Conservation (phyloP, 805 yeast species). For the Candida verbasci region DNA sequence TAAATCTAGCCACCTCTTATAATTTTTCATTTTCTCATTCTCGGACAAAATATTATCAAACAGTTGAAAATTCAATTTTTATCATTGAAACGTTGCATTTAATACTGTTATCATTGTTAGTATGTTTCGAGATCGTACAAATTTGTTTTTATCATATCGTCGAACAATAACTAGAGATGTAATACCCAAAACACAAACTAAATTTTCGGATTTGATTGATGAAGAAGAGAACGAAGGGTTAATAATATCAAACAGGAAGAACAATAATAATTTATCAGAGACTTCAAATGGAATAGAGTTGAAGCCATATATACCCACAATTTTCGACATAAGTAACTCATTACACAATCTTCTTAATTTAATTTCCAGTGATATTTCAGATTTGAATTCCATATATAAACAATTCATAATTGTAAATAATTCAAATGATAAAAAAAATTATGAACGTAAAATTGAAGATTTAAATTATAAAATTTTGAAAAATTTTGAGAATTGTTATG, state of each 20-base stretch:
- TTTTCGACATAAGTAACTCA: conserved; percentile 68
- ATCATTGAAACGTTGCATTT: too few relatives aligned
- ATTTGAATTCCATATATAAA: conserved; percentile 67
- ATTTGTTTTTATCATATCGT: conserved; percentile 80
- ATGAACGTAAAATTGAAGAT: conserved; percentile 76
- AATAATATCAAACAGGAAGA: conserved; percentile 32
- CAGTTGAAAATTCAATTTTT: too few relatives aligned
- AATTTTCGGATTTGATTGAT: conserved; percentile 39
- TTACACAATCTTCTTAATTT: conserved; percentile 58
- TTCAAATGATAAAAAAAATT: conserved; percentile 65
- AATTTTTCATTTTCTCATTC: neutral
- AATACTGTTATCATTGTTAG: too few relatives aligned
- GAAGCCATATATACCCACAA: conserved; percentile 69
- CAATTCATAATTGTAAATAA: conserved; percentile 77
- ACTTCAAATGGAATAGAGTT: conserved; percentile 47
- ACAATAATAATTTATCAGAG: conserved; percentile 15
- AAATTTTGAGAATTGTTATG: conserved; percentile 74
- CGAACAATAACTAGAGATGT: conserved; percentile 71
- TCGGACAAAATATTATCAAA: neutral
- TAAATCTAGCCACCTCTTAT: too few relatives aligned
- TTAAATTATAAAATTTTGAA: conserved; percentile 72
- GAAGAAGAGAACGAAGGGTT: conserved; percentile 54
- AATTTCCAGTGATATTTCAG: conserved; percentile 52
- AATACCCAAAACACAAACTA: conserved; percentile 8
- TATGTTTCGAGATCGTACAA: conserved; percentile 97